Conservation (phyloP, 164 flowering plant genomes). For the Tetracentron sinense region DNA sequence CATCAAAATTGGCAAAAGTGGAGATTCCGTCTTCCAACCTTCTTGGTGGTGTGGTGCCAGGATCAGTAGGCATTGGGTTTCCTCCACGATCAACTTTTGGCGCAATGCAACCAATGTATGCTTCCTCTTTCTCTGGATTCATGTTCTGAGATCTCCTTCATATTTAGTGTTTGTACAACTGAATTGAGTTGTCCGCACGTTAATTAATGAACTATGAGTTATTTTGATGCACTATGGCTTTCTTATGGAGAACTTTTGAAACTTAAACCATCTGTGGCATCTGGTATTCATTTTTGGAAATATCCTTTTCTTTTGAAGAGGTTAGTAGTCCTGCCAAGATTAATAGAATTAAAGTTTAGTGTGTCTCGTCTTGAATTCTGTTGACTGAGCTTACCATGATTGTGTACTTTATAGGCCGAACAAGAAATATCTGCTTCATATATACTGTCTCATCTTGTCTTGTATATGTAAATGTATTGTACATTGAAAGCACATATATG, state of each 20-base stretch:
- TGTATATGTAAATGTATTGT: background rate
- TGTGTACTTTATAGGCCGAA: no score
- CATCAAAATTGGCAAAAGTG: slow-evolving; percentile 64
- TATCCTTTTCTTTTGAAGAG: no score
- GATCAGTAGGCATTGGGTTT: slow-evolving; percentile 52
- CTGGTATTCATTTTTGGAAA: background rate
- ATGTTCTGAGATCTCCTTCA: no score
- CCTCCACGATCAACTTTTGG: slow-evolving; percentile 60
- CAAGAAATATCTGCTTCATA: no score
- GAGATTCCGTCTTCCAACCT: slow-evolving; percentile 51
- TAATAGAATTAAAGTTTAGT: no score
- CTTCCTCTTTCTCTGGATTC: slow-evolving; percentile 7
- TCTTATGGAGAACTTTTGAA: no score
- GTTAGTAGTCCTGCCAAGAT: background rate
- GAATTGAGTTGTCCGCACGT: no score
- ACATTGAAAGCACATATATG: background rate
- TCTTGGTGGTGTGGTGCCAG: slow-evolving; percentile 51
- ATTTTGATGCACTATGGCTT: no score
- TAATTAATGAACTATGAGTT: no score
- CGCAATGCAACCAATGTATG: slow-evolving; percentile 57
- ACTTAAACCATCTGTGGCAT: background rate
- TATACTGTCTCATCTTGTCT: background rate
- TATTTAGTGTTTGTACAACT: no score
- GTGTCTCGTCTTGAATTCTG: no score
- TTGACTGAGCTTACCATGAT: no score